These are phyloP conservation scores for Globisporangium yorkense DNA, from an alignment of 352 stramenopile species.

Conservation along the genomic window DNA sequence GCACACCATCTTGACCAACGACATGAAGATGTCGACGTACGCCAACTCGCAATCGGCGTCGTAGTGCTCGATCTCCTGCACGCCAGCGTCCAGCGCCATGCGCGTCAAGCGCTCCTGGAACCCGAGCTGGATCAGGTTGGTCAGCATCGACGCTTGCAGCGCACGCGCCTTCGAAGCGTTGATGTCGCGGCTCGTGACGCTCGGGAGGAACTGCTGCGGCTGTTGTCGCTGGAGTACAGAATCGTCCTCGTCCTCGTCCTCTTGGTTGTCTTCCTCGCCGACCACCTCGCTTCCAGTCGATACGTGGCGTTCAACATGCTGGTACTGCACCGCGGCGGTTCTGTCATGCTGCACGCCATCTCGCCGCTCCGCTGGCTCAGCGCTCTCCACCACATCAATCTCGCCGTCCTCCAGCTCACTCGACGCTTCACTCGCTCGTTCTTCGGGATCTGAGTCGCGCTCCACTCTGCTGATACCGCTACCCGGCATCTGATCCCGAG, in stretches of 20 bases:
- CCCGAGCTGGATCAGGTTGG: constrained; percentile 36
- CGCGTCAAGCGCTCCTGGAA: constrained; percentile 40
- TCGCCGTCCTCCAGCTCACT: constrained; percentile 15
- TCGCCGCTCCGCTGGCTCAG: background rate
- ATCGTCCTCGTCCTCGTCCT: background rate
- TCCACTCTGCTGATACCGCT: background rate
- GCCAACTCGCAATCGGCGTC: constrained; percentile 67
- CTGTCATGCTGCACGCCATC: background rate
- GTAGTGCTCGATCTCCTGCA: constrained; percentile 62
- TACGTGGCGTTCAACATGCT: too few relatives aligned
- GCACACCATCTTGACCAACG: constrained; percentile 64
- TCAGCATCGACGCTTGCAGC: constrained; percentile 49
- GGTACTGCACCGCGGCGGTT: too few relatives aligned
- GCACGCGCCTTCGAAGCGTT: constrained; percentile 60
- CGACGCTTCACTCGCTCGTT: background rate
- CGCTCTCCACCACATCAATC: background rate
- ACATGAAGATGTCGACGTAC: constrained; percentile 81
- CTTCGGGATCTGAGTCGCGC: background rate
- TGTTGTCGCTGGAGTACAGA: background rate
- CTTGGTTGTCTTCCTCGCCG: background rate
- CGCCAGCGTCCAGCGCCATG: constrained; percentile 47
- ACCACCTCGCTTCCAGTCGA: background rate
- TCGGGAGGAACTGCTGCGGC: background rate
- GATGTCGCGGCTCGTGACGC: constrained; percentile 45
- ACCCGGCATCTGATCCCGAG: too few relatives aligned